These are phyloP conservation scores for Fonsecaea erecta DNA, from an alignment of 2,329 filamentous ascomycete species.

Conservation along the genomic window DNA sequence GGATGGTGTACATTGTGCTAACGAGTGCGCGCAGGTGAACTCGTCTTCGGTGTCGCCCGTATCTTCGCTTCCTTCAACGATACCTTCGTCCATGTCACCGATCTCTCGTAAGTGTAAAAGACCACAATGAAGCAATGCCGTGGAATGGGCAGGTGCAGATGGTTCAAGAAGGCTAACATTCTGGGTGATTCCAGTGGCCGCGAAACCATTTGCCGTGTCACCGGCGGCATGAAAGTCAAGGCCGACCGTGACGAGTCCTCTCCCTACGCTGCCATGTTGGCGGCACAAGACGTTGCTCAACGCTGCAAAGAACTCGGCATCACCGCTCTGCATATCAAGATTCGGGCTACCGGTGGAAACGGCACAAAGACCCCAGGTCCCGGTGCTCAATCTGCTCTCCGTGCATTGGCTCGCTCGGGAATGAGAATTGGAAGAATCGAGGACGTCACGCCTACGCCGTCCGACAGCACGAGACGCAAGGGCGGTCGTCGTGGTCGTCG, in stretches of 20 bases:
- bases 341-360: constrained; percentile 99
- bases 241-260: constrained; percentile 99
- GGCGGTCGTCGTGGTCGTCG: constrained; percentile 99
- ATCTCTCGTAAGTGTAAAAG: constrained; percentile 76
- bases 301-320: constrained; percentile 87
- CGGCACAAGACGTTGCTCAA: constrained; percentile 92
- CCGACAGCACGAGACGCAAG: constrained; percentile 99
- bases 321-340: constrained; percentile 99
- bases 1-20: constrained; percentile 19
- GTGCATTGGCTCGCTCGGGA: constrained; percentile 96
- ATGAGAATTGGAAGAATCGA: constrained; percentile 99
- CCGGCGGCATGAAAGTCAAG: constrained; percentile 99
- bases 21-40: constrained; percentile 68
- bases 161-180: constrained; percentile 63
- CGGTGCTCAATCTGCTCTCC: constrained; percentile 98
- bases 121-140: constrained; percentile 3
- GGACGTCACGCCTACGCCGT: constrained; percentile 98
- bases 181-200: constrained; percentile 84
- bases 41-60: constrained; percentile 96
- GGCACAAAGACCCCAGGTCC: constrained; percentile 99
- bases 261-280: constrained; percentile 99
- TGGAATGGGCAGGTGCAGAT: constrained; percentile 31
- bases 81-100: constrained; percentile 97
- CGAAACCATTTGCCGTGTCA: constrained; percentile 99
- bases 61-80: constrained; percentile 97